Evolutionary conservation across 73 alveolate genomes (phyloP), one percentile per base, ranked within the genome.

Genomic region (Uronychia binucleata): DNA sequence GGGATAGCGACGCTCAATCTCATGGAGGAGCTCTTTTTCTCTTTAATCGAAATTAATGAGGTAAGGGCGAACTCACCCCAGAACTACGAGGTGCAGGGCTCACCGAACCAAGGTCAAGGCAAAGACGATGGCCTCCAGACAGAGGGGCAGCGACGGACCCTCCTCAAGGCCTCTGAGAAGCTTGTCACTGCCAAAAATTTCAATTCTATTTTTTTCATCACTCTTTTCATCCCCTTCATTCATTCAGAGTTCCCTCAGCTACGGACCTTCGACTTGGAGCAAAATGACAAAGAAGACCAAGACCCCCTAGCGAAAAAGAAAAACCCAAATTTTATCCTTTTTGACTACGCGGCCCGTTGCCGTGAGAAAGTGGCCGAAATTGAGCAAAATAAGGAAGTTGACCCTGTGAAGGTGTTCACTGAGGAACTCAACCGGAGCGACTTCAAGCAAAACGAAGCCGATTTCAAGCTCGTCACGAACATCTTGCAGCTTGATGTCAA

Each of bases 201-300:
- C 76, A 34, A 77, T 28, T 30, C 77, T 27, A 84, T 85, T 0
- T 85, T 85, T 35, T 85, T 35, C 58, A 85, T 85, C 1, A 85
- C 91, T 13, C 77, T 83, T 26, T 85, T 85, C 34, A 84, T 85
- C 8, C 91, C 91, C 11, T 85, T 85, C 59, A 85, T 85, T 26
- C 57, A 84, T n/a, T 84, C 91, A 8, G 77, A 85, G 33, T n/a
- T 85, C 57, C 82, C 91, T 19, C 67, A 46, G 19, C 67, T 46
- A 11, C 67, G 67, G 5, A 46, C 67, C 19, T 46, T 46, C 19
- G 67, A 46, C 67, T 46, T 46, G 67, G 67, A 46, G 19, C 19
- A 46, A 19, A 11, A 5, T 46, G 67, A 46, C n/a, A 46, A 46
- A 46, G 67, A 46, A 46, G 67, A 46, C 5, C n/a, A 46, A 46